A percentile compares a stretch with the other conserved stretches of the same genome.
Evolutionary conservation across 306 rosid species (phyloP).

Genomic region (Quercus glauca): DNA sequence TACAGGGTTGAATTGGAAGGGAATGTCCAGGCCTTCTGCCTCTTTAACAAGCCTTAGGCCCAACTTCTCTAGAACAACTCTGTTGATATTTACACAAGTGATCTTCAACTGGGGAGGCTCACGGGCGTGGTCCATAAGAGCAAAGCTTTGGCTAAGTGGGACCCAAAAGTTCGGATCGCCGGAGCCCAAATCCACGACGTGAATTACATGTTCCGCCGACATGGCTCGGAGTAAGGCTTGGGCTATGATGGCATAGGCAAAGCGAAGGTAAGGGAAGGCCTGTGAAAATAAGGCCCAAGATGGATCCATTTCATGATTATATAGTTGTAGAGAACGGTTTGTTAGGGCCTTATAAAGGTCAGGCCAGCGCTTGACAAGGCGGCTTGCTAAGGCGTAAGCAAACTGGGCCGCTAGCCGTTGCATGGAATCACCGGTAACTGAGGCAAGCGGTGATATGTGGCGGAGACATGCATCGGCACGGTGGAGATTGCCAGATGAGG

Average conservation of each 20-base stretch:
- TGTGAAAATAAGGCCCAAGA: neutral
- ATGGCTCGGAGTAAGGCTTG: constrained; percentile 9
- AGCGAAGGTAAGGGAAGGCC: constrained; percentile 4
- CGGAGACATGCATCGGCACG: constrained; percentile 23
- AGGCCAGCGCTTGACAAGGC: constrained; percentile 16
- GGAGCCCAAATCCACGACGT: constrained; percentile 20
- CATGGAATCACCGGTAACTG: constrained; percentile 20
- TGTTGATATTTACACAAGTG: constrained; percentile 1
- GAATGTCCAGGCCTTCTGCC: neutral
- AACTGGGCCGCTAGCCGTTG: constrained; percentile 25
- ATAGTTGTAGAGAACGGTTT: neutral
- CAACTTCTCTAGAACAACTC: neutral
- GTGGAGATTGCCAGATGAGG: constrained; percentile 20
- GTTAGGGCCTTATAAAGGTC: constrained; percentile 13
- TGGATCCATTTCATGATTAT: neutral
- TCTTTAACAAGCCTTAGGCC: constrained; percentile 16
- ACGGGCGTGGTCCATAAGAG: neutral
- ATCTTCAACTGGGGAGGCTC: constrained; percentile 14
- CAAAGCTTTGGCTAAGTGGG: neutral
- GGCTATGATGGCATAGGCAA: constrained; percentile 13
- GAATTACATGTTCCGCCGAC: neutral
- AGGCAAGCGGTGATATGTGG: constrained; percentile 24
- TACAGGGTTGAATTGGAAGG: constrained; percentile 11
- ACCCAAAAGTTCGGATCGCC: constrained; percentile 8
- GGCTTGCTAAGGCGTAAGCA: constrained; percentile 12